These are phyloP conservation scores for Diplotaxis tenuifolia DNA, from an alignment of 345 rosid species.

Conservation along the genomic window DNA sequence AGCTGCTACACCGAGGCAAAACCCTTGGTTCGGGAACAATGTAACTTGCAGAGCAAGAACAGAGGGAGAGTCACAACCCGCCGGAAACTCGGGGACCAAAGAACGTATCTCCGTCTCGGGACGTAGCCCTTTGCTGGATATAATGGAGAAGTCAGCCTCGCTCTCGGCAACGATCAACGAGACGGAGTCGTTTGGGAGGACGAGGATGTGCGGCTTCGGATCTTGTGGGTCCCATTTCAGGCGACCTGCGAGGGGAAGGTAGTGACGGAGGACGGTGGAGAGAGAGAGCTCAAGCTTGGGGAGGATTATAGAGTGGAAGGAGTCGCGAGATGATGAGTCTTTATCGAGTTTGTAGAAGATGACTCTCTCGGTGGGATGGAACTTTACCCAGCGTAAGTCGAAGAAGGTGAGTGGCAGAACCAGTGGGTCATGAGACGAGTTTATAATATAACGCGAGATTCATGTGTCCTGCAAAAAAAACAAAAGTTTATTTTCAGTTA, in stretches of 20 bases:
- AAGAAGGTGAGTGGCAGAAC: conserved; percentile 30
- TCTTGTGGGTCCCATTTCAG: conserved; percentile 31
- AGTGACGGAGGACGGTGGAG: conserved; percentile 36
- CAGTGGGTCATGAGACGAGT: conserved; percentile 3
- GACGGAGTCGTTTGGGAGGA: conserved; percentile 26
- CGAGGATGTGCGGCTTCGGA: conserved; percentile 27
- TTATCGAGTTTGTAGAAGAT: conserved; percentile 26
- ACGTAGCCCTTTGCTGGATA: conserved; percentile 18
- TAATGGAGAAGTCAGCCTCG: conserved; percentile 7
- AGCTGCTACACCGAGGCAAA: conserved; percentile 22
- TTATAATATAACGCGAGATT: background rate
- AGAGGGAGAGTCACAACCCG: background rate
- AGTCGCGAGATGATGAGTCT: conserved; percentile 21
- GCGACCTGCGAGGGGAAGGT: conserved; percentile 40
- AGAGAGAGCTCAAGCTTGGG: conserved; percentile 41
- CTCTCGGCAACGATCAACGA: conserved; percentile 35
- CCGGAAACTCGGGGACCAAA: conserved; percentile 21
- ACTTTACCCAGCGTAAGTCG: conserved; percentile 27
- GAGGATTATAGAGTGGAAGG: conserved; percentile 25
- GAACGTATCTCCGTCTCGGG: conserved; percentile 15
- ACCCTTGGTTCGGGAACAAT: conserved; percentile 24
- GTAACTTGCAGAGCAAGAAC: conserved; percentile 27
- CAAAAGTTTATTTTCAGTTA: background rate
- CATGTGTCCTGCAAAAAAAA: background rate
- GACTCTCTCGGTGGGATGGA: conserved; percentile 8